Evolutionary conservation across 2,329 filamentous ascomycete species (phyloP).

Genomic region (Aspergillus sp.): DNA sequence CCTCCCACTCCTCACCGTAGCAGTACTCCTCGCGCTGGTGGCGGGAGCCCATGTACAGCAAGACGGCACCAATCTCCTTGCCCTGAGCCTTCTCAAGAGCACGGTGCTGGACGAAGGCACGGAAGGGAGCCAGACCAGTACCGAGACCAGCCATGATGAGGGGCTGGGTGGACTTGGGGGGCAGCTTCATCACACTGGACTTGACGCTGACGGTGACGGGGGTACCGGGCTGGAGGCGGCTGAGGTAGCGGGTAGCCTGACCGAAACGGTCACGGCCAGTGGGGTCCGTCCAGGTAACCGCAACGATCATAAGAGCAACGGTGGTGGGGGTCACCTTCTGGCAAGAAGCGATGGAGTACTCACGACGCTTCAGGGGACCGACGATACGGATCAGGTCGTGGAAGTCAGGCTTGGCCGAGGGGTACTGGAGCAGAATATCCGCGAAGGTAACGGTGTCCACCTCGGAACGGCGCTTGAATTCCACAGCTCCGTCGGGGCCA

Average conservation of each 20-base stretch:
- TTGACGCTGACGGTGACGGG: conserved; percentile 91
- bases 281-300: conserved; percentile 91
- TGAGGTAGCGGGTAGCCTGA: conserved; percentile 89
- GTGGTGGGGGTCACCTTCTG: conserved; percentile 88
- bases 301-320: conserved; percentile 96
- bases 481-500: conserved; percentile 75
- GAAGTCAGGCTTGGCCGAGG: conserved; percentile 84
- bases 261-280: conserved; percentile 86
- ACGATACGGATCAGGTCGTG: conserved; percentile 87
- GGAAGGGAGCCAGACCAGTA: conserved; percentile 97
- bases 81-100: conserved; percentile 98
- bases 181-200: conserved; percentile 99
- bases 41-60: conserved; percentile 94
- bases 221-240: conserved; percentile 70
- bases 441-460: conserved; percentile 90
- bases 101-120: conserved; percentile 96
- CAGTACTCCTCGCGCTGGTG: conserved; percentile 98
- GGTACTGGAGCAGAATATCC: conserved; percentile 86
- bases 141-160: conserved; percentile 99
- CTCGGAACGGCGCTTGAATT: conserved; percentile 90
- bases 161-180: conserved; percentile 78
- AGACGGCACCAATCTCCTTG: conserved; percentile 87
- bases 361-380: conserved; percentile 87
- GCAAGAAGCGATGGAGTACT: conserved; percentile 98
- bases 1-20: conserved; percentile 99